Base-by-base conservation (phyloP, 805 yeast species). In the Yarrowia porcina region DNA sequence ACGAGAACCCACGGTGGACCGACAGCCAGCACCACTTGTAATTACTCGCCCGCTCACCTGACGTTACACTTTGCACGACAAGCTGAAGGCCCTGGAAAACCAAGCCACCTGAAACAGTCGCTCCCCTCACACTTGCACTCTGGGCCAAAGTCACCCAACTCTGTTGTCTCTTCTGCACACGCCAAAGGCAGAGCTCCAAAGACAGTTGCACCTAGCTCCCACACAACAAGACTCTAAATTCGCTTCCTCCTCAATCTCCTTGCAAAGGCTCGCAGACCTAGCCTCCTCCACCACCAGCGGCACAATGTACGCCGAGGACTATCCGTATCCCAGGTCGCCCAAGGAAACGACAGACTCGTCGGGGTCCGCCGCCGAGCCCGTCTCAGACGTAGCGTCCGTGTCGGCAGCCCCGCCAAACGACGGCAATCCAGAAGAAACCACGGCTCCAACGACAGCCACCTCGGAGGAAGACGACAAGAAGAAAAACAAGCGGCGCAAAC, bases 401-500 rank as follows among this genome's bases (percentile, higher is more conserved):
- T 52, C 44, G 25, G 25, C 27, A 33, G 41, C 27, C 20, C 28
- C 57, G 15, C 39, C 39, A 20, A 21, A 28, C 9, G 39, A 49
- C 12, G 21, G 21, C 54, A 17, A 15, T 7, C 38, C 20, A 8
- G 61, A 36, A 6, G 47, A 38, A 18, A 27, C 28, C 13, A 18
- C 56, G 17, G 61, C 18, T 13, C 32, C 47, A n/a, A 17, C 47
- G 20, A 44, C 50, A 21, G 39, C 21, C n/a, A 44, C 23, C n/a
- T 30, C 56, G 12, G 60, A 28, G 10, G 62, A 52, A 11, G 59
- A 52, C 47, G 61, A 56, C 36, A 38, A 41, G 39, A 57, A 35
- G 44, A 64, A 64, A 38, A 64, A 67, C 44, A 52, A 57, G 62
- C 61, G 71, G 2, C 44, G 65, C 25, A 47, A 67, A 17, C 71